Percentiles rank a stretch among this genome's conserved stretches.
Conservation (phyloP, 768 basidiomycete genomes). For the Leccinum rimulosum region DNA sequence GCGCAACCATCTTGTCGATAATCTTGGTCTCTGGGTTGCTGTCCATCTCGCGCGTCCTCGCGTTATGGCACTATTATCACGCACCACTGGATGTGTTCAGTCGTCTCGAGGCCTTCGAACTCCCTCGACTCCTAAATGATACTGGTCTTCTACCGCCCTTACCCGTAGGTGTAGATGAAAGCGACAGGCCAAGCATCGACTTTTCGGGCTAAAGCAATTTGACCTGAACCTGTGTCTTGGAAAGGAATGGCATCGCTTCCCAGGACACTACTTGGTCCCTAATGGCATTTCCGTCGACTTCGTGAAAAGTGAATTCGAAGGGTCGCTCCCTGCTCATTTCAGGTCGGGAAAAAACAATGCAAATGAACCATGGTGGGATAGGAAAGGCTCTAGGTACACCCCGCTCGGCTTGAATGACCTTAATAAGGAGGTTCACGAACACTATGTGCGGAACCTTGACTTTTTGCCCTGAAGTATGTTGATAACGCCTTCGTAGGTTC, state of each 20-base stretch:
- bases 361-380: constrained; percentile 30
- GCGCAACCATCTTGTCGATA: constrained; percentile 68
- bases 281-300: constrained; percentile 81
- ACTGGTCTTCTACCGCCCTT: constrained; percentile 59
- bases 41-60: constrained; percentile 77
- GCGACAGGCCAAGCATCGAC: constrained; percentile 50
- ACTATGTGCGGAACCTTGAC: constrained; percentile 59
- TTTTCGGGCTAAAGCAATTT: constrained; percentile 66
- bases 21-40: constrained; percentile 63
- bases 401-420: constrained; percentile 80
- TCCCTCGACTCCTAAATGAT: constrained; percentile 77
- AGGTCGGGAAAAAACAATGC: constrained; percentile 22
- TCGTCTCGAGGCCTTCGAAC: constrained; percentile 71
- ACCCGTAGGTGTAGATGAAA: constrained; percentile 43
- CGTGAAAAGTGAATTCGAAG: constrained; percentile 89
- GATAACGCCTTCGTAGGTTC: constrained; percentile 46
- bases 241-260: constrained; percentile 97
- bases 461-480: constrained; percentile 1
- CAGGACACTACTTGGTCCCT: constrained; percentile 86
- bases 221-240: constrained; percentile 80
- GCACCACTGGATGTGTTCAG: constrained; percentile 73
- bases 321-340: constrained; percentile 86
- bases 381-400: constrained; percentile 59
- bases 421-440: constrained; percentile 74
- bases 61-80: constrained; percentile 87